phyloP scores from a whole-genome alignment of 2,329 filamentous ascomycete genomes.

The Chaetomium strumarium region DNA sequence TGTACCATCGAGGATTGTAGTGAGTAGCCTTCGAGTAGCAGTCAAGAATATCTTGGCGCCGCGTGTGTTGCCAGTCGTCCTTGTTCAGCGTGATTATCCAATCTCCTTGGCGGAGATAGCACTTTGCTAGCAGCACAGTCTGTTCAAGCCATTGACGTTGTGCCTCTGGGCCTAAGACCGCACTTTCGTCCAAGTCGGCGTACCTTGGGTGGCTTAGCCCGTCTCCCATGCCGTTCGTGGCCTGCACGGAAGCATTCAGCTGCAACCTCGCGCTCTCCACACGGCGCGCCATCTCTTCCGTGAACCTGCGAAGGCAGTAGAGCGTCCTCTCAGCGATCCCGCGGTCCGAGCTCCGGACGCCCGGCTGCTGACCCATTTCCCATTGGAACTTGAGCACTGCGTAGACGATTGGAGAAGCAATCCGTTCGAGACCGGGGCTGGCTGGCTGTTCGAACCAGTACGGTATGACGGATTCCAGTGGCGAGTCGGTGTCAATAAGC shows the following conservation, averaged over 20 bases:
- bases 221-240: slow-evolving; percentile 36
- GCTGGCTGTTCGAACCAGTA: slow-evolving; percentile 46
- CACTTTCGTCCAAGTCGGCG: slow-evolving; percentile 46
- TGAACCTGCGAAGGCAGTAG: slow-evolving; percentile 56
- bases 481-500: slow-evolving; percentile 67
- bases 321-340: slow-evolving; percentile 49
- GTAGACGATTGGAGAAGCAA: slow-evolving; percentile 77
- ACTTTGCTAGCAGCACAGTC: slow-evolving; percentile 78
- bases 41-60: slow-evolving; percentile 81
- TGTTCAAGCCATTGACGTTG: slow-evolving; percentile 53
- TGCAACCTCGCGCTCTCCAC: slow-evolving; percentile 50
- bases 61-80: slow-evolving; percentile 81
- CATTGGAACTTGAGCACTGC: slow-evolving; percentile 97
- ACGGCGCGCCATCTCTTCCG: slow-evolving; percentile 50
- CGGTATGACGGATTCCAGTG: slow-evolving; percentile 55
- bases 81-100: slow-evolving; percentile 86
- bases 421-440: slow-evolving; percentile 38
- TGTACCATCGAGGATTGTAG: slow-evolving; percentile 95
- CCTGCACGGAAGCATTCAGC: slow-evolving; percentile 37
- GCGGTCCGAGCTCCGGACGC: slow-evolving; percentile 33
- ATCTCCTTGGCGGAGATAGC: slow-evolving; percentile 91
- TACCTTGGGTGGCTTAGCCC: slow-evolving; percentile 38
- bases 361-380: slow-evolving; percentile 67
- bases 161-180: slow-evolving; percentile 42
- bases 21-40: slow-evolving; percentile 89